These are phyloP conservation scores for Vanrija pseudolonga DNA, from an alignment of 1,284 basidiomycete genomes.

Conservation along the genomic window DNA sequence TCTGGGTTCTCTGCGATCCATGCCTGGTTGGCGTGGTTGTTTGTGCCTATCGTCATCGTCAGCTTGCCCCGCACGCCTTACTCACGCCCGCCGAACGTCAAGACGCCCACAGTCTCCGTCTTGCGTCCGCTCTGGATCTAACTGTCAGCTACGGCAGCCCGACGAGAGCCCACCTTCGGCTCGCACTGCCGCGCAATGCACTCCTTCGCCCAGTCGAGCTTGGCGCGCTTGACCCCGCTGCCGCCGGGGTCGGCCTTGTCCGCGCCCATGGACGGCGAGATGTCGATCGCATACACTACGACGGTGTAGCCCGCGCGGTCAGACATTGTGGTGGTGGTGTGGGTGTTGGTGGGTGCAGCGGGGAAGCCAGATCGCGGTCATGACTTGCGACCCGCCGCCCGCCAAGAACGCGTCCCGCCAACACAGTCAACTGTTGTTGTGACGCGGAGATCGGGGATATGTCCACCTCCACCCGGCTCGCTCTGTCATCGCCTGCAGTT, in stretches of 20 bases:
- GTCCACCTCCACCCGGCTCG: constrained; percentile 1
- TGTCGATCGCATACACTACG: constrained; percentile 69
- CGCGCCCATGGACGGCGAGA: constrained; percentile 78
- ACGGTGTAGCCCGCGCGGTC: constrained; percentile 43
- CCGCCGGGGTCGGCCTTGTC: constrained; percentile 58
- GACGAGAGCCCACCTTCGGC: constrained; percentile 63
- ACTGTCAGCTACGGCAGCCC: not conserved
- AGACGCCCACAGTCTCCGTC: constrained; percentile 83
- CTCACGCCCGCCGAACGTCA: constrained; percentile 75
- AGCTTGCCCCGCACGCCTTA: constrained; percentile 12
- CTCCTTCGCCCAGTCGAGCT: constrained; percentile 75
- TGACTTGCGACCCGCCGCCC: no score
- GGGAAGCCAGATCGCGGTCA: not conserved
- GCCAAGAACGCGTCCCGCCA: not conserved
- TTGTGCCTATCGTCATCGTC: constrained; percentile 56
- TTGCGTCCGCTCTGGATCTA: constrained; percentile 85
- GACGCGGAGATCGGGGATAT: not conserved
- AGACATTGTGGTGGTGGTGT: constrained; percentile 17
- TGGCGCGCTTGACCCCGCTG: constrained; percentile 61
- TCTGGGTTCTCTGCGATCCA: constrained; percentile 32
- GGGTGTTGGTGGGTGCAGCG: not conserved
- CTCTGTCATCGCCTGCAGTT: not conserved
- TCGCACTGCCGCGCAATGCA: constrained; percentile 83
- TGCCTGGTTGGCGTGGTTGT: constrained; percentile 63
- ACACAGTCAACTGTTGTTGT: not conserved